phyloP scores from a whole-genome alignment of 2,329 filamentous ascomycete genomes.

The Neofusicoccum laricinum region DNA sequence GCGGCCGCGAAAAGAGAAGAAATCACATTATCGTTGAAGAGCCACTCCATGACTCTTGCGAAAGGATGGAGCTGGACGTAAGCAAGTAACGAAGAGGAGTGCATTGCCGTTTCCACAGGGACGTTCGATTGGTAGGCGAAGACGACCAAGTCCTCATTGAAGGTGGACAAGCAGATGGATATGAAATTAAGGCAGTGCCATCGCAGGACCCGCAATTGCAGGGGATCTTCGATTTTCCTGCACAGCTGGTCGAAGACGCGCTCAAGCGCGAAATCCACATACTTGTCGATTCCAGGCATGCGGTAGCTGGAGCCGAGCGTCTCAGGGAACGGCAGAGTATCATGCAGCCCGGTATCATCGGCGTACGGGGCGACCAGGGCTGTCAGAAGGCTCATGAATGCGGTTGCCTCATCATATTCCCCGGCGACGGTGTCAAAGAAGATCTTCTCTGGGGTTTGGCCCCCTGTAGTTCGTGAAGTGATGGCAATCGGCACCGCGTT shows the following conservation, averaged over 20 bases:
- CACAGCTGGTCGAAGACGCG: conserved; percentile 60
- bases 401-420: conserved; percentile 14
- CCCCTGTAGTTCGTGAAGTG: neutral
- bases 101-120: conserved; percentile 71
- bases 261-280: conserved; percentile 86
- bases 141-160: conserved; percentile 90
- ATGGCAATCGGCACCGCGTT: conserved; percentile 4
- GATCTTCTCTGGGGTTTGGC: neutral
- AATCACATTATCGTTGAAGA: conserved; percentile 90
- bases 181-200: conserved; percentile 84
- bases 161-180: conserved; percentile 72
- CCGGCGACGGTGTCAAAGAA: conserved; percentile 11
- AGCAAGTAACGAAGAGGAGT: conserved; percentile 67
- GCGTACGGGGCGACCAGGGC: conserved; percentile 66
- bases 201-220: conserved; percentile 70
- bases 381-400: conserved; percentile 73
- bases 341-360: conserved; percentile 62
- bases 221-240: conserved; percentile 40
- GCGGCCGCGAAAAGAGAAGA: conserved; percentile 73
- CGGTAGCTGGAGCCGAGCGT: conserved; percentile 74
- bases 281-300: conserved; percentile 83
- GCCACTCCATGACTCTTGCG: conserved; percentile 93
- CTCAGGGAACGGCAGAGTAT: conserved; percentile 83
- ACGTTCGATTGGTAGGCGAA: conserved; percentile 77
- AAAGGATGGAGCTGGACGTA: conserved; percentile 93